A percentile compares a stretch with the other conserved stretches of the same genome.
Evolutionary conservation across 2,329 filamentous ascomycete genomes (phyloP).

Genomic region (Paramyrothecium sp.): DNA sequence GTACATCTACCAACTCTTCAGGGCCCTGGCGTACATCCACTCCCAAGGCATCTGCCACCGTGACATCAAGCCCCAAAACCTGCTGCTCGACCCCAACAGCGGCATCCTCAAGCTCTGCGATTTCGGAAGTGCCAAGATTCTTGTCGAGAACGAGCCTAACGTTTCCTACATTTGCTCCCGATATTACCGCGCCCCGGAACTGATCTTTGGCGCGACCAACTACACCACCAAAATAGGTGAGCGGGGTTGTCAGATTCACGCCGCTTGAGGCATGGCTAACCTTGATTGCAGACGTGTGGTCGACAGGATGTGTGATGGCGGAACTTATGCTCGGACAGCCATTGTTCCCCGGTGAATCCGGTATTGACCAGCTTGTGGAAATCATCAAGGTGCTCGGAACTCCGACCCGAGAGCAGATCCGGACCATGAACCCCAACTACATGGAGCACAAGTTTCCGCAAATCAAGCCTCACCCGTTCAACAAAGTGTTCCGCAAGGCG

Average conservation of each 20-base stretch:
- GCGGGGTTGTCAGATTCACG: conserved; percentile 25
- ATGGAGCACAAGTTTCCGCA: conserved; percentile 99
- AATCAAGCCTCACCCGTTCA: conserved; percentile 99
- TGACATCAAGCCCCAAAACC: conserved; percentile 98
- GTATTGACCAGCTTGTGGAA: conserved; percentile 97
- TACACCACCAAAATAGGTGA: conserved; percentile 99
- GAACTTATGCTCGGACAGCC: conserved; percentile 98
- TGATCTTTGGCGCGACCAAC: conserved; percentile 98
- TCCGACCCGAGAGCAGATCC: conserved; percentile 94
- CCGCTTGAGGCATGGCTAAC: conserved; percentile 5
- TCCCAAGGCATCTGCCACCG: conserved; percentile 98
- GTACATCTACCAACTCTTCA: conserved; percentile 99
- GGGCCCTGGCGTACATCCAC: conserved; percentile 97
- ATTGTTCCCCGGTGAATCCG: conserved; percentile 95
- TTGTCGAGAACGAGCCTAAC: conserved; percentile 98
- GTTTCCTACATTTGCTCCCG: conserved; percentile 99
- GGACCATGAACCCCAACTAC: conserved; percentile 99
- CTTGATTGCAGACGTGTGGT: conserved; percentile 94
- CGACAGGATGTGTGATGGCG: conserved; percentile 98
- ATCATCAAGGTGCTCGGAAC: conserved; percentile 99
- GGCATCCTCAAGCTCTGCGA: conserved; percentile 97
- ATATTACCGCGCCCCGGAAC: conserved; percentile 95
- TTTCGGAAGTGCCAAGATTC: conserved; percentile 97
- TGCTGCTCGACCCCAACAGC: conserved; percentile 86
- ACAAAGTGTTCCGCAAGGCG: conserved; percentile 98